Base-by-base conservation (phyloP, 768 basidiomycete genomes). In the Lactarius sp. region DNA sequence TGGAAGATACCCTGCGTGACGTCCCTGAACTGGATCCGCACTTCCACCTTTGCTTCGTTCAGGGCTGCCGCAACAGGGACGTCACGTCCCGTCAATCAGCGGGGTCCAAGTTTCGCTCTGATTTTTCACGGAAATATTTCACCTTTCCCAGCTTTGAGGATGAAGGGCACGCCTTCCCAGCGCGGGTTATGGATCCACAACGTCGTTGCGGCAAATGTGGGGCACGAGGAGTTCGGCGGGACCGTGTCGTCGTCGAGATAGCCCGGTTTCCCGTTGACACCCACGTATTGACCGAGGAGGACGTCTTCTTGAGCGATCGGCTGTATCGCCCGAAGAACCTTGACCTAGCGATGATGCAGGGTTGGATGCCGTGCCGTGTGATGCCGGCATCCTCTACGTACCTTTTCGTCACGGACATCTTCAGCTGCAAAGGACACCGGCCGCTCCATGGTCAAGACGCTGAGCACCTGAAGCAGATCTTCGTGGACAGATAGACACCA, bases 81-180 rank as follows among this genome's bases (percentile, higher is more conserved):
- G 33, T 14, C 51, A 34, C 14, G 52, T 36, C 16, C 6, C 2
- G 8, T 31, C 20, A 5, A 8, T 27, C 39, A 1, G 31, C 42
- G 18, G 6, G 5, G 42, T 44, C 42, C 42, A 5, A 44, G 6
- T 44, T 44, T 6, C 27, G 27, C 27, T 22, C 22, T 22, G 22
- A 27, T n/a, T n/a, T 2, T 20, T 31, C n/a, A 34, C 31, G 14
- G 1, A 42, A 42, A 9, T 69, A 90, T 31, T 31, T 54, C 49
- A 64, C 94, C 95, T 83, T 99, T 99, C 57, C 96, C 96, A 27
- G 96, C 97, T 78, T 95, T 98, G 69, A 99, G 81, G 71, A 98
- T 94, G 79, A 98, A 99, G 0, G 96, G 97, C 6, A 99, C 96
- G 62, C 96, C 96, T 74, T 98, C 96, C 96, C 96, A 99, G 65